These are phyloP conservation scores for Cladophialophora bantiana DNA, from an alignment of 2,329 filamentous ascomycete species.

Conservation along the genomic window DNA sequence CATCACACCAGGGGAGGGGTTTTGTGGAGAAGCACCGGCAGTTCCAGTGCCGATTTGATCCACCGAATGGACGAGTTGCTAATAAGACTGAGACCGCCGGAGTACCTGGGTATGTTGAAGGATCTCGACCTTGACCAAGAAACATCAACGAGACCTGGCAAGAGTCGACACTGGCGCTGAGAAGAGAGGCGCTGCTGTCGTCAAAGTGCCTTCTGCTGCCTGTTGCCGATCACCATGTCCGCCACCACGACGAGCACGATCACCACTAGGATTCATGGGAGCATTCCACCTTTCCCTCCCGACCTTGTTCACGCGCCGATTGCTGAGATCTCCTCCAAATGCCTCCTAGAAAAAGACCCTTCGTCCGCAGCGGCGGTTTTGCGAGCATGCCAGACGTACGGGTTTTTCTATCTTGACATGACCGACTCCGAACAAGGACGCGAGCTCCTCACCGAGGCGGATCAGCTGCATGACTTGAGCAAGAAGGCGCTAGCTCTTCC, in stretches of 20 bases:
- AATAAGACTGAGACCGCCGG: not conserved
- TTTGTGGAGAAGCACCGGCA: constrained; percentile 1
- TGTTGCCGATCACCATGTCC: not conserved
- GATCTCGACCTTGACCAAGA: not conserved
- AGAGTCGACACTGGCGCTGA: not conserved
- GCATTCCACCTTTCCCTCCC: not conserved
- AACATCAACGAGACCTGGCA: not conserved
- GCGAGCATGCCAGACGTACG: constrained; percentile 53
- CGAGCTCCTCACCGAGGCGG: constrained; percentile 50
- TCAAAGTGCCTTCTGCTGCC: not conserved
- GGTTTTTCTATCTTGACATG: constrained; percentile 65
- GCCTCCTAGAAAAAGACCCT: constrained; percentile 47
- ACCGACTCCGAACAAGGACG: constrained; percentile 46
- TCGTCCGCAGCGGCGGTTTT: constrained; percentile 48
- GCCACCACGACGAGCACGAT: not conserved
- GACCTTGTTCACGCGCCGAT: constrained; percentile 45
- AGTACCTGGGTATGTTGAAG: not conserved
- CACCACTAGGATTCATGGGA: not conserved
- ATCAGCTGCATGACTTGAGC: constrained; percentile 53
- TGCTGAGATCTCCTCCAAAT: constrained; percentile 49
- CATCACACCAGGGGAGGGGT: not conserved
- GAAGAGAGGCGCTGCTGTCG: no score
- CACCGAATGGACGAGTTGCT: not conserved
- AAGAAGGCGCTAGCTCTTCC: constrained; percentile 58
- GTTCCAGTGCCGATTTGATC: not conserved